Evolutionary conservation across 805 yeast species (phyloP).

Genomic region (Wickerhamiella occidentalis): DNA sequence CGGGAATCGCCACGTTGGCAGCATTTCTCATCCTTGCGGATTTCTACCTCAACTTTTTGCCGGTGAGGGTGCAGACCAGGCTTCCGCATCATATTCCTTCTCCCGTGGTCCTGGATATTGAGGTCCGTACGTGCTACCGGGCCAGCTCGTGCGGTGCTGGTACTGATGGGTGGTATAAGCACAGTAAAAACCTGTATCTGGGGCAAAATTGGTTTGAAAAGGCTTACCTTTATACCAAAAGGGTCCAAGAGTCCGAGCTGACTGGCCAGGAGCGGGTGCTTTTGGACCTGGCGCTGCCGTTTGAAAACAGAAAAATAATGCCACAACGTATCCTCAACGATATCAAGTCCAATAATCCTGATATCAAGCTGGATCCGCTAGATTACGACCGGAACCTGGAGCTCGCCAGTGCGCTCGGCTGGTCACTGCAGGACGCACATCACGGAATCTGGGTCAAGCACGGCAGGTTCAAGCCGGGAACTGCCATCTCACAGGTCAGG

Average conservation of each 20-base stretch:
- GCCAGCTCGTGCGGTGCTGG: slow-evolving; percentile 17
- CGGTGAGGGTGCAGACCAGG: slow-evolving; percentile 26
- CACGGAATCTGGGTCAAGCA: slow-evolving; percentile 51
- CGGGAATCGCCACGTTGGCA: background rate
- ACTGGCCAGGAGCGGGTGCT: slow-evolving; percentile 29
- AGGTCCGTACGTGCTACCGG: slow-evolving; percentile 29
- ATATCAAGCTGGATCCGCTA: background rate
- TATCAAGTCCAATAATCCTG: slow-evolving; percentile 15
- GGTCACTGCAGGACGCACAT: slow-evolving; percentile 22
- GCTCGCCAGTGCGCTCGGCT: slow-evolving; percentile 25
- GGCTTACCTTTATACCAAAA: slow-evolving; percentile 31
- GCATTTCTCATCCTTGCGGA: slow-evolving; percentile 24
- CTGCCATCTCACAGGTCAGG: slow-evolving; percentile 47
- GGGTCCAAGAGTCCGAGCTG: slow-evolving; percentile 22
- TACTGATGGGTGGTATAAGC: slow-evolving; percentile 33
- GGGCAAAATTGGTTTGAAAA: slow-evolving; percentile 35
- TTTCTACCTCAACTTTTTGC: slow-evolving; percentile 29
- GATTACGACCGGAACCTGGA: slow-evolving; percentile 15
- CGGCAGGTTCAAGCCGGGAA: slow-evolving; percentile 31
- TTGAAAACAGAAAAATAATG: slow-evolving; percentile 22
- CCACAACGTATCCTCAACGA: slow-evolving; percentile 26
- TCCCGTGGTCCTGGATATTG: slow-evolving; percentile 34
- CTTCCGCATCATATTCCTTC: slow-evolving; percentile 35
- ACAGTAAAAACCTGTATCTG: slow-evolving; percentile 39
- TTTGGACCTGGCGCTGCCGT: slow-evolving; percentile 19